Base-by-base conservation (phyloP, 768 basidiomycete species). In the Paxillus ammoniavirescens region DNA sequence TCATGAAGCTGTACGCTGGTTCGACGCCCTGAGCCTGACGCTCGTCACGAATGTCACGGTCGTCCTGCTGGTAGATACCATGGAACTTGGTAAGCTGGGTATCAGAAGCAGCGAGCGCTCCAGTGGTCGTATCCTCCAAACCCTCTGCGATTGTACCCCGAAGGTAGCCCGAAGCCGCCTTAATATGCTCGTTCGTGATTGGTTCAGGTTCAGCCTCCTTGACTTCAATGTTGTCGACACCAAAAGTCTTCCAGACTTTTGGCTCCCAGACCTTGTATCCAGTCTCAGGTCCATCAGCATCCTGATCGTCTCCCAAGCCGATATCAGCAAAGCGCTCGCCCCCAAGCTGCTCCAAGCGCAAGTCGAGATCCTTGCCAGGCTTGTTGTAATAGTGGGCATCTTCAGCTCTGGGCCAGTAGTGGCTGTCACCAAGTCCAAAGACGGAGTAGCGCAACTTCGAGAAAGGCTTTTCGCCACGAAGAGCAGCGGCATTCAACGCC, bases 341-440 rank as follows among this genome's bases (percentile, higher is more conserved):
- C 41, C 93, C 92, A 42, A 97, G 82, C 48, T 81, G 80, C 66
- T 86, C 84, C 15, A 98, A 76, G 15, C 86, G 85, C 21, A 78
- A 73, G 72, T 94, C 87, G 48, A 98, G 83, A 57, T 98, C 96
- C 72, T 93, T 95, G 15, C 86, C 82, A 0, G 96, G 86, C 72
- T 93, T 97, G 80, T 98, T 99, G 79, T 98, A 99, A 72, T 96
- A 98, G 63, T 93, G 90, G n/a, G 87, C 87, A 65, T 98, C 97
- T 70, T 98, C 94, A 15, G 90, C 81, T 40, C 97, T 83, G 8
- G 97, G 97, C 97, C 97, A 99, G 75, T 99, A 99, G 73, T 97
- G 95, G 68, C 90, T 95, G 71, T 99, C 97, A 56, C 97, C 97
- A 84, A 99, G 89, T 45, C 78, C 96, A 61, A 98, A 97, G 42